Conservation (phyloP, 192 early-diverging fungal species). For the Umbelopsis sp. region DNA sequence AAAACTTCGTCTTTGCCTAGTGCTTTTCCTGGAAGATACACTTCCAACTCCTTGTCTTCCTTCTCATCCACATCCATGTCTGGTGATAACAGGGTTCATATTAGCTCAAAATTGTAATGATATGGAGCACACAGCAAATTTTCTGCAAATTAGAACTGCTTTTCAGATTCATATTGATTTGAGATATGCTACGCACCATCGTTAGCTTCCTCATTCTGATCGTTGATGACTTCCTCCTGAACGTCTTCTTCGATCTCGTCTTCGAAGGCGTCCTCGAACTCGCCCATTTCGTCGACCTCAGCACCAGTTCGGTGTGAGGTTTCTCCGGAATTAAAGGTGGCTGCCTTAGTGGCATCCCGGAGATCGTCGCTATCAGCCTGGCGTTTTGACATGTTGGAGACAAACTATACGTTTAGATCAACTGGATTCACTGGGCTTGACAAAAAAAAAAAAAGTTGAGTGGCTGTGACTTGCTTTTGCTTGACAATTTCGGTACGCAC, state of each 20-base stretch:
- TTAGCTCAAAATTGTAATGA: not conserved
- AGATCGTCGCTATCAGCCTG: conserved; percentile 32
- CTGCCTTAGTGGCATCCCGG: conserved; percentile 21
- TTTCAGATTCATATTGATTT: no score
- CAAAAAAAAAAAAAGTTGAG: conserved; percentile 13
- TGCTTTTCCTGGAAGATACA: conserved; percentile 90
- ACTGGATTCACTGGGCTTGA: not conserved
- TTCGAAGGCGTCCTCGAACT: conserved; percentile 93
- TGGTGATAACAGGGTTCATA: not conserved
- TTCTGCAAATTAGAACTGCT: no score
- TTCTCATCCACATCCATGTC: conserved; percentile 55
- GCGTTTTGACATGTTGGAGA: conserved; percentile 42
- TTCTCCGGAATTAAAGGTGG: not conserved
- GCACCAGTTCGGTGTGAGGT: conserved; percentile 22
- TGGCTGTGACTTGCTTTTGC: not conserved
- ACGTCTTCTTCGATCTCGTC: conserved; percentile 80
- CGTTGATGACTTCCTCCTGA: conserved; percentile 48
- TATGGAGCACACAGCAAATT: no score
- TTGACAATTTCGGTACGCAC: no score
- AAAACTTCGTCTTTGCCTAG: conserved; percentile 87
- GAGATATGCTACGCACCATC: conserved; percentile 21
- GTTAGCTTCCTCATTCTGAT: conserved; percentile 43
- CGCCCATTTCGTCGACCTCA: conserved; percentile 72
- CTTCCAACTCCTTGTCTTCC: conserved; percentile 62
- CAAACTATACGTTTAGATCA: not conserved